Conservation (phyloP, 2,329 filamentous ascomycete genomes). For the Xylaria digitata region DNA sequence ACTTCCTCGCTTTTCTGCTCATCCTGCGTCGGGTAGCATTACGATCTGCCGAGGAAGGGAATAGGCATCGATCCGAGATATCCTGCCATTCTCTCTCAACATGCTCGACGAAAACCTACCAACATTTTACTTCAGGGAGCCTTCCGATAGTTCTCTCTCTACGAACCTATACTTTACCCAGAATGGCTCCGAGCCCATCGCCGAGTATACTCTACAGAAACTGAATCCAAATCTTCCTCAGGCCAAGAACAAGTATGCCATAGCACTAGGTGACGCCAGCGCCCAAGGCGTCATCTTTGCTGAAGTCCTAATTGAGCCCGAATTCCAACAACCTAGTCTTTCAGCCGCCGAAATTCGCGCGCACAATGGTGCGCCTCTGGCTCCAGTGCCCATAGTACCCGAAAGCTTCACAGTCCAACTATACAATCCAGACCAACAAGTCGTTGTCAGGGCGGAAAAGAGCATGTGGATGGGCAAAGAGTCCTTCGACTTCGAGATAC, state of each 20-base stretch:
- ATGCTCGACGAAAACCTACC: conserved; percentile 98
- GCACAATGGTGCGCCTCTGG: conserved; percentile 73
- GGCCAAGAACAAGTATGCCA: conserved; percentile 85
- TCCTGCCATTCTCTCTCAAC: conserved; percentile 35
- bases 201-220: conserved; percentile 83
- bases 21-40: conserved; percentile 1
- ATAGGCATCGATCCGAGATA: neutral
- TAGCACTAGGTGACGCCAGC: conserved; percentile 85
- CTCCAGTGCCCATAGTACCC: conserved; percentile 78
- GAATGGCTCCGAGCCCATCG: conserved; percentile 81
- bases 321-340: conserved; percentile 85
- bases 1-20: neutral
- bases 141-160: conserved; percentile 64
- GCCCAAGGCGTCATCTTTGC: conserved; percentile 85
- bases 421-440: conserved; percentile 91
- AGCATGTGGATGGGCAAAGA: conserved; percentile 84
- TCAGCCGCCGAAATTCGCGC: conserved; percentile 83
- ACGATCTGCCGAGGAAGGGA: neutral
- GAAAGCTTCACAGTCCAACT: conserved; percentile 85
- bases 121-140: conserved; percentile 68
- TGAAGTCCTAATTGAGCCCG: conserved; percentile 84
- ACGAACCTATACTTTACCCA: conserved; percentile 71
- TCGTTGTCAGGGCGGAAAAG: conserved; percentile 76
- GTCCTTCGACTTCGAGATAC: conserved; percentile 93
- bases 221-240: conserved; percentile 76